These are phyloP conservation scores for Peronospora belbahrii DNA, from an alignment of 352 stramenopile species.

Conservation along the genomic window DNA sequence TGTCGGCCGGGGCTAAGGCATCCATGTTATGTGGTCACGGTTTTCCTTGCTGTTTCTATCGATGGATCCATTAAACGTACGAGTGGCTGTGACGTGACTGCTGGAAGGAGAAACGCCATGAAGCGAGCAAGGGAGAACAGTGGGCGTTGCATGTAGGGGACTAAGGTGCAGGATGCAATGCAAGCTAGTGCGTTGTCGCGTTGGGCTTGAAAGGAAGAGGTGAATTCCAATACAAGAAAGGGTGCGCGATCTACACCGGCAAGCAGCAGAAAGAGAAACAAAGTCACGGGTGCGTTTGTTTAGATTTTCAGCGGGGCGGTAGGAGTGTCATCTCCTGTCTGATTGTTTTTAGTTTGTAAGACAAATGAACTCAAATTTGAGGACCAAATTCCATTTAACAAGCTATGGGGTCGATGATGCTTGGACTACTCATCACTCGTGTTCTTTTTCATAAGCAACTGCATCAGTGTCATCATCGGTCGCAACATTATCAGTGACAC, in stretches of 20 bases:
- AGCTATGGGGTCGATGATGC: neutral
- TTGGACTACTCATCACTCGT: neutral
- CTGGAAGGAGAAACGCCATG: conserved; percentile 13
- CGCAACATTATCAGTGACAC: conserved; percentile 12
- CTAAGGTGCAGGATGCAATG: conserved; percentile 4
- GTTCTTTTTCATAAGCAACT: neutral
- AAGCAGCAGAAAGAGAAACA: conserved; percentile 7
- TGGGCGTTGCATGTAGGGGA: conserved; percentile 21
- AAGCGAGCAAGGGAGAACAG: conserved; percentile 5
- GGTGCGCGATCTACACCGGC: conserved; percentile 3
- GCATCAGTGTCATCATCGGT: conserved; percentile 9
- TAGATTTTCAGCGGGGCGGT: conserved; percentile 18
- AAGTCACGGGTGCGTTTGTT: conserved; percentile 31
- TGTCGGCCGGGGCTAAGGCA: conserved; percentile 44
- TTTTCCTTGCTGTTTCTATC: conserved; percentile 6
- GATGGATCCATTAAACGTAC: conserved; percentile 9
- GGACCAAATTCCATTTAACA: conserved; percentile 10
- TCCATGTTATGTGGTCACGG: conserved; percentile 10
- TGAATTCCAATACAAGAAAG: conserved; percentile 19
- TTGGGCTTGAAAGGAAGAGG: too few species aligned
- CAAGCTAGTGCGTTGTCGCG: conserved; percentile 6
- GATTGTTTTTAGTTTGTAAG: conserved; percentile 33
- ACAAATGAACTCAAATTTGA: conserved; percentile 32
- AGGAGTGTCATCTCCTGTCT: conserved; percentile 9
- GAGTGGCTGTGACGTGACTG: conserved; percentile 7